Conservation (phyloP, 768 basidiomycete species). For the Tylopilus sp. region DNA sequence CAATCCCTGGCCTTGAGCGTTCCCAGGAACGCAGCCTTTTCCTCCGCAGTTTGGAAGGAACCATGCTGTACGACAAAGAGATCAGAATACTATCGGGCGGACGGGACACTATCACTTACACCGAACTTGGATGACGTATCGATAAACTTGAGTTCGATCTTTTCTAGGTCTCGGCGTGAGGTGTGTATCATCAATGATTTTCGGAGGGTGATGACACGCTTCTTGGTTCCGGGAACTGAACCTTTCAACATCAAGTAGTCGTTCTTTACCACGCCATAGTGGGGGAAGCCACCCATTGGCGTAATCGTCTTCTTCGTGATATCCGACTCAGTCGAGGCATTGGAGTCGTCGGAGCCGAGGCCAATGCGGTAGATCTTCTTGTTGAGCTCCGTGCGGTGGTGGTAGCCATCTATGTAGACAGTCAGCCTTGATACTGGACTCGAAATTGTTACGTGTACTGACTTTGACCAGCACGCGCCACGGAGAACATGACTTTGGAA, state of each 20-base stretch:
- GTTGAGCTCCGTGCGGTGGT: constrained; percentile 96
- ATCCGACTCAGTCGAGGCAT: constrained; percentile 93
- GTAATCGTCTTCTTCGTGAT: constrained; percentile 92
- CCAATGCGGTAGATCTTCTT: constrained; percentile 99
- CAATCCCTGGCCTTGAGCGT: constrained; percentile 82
- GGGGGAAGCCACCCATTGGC: constrained; percentile 98
- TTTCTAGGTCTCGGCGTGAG: constrained; percentile 93
- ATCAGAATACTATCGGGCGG: too few relatives aligned
- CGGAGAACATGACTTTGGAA: constrained; percentile 99
- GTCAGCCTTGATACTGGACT: background rate
- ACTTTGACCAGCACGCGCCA: constrained; percentile 99
- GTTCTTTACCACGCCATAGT: constrained; percentile 98
- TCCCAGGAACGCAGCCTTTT: constrained; percentile 94
- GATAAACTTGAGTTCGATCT: constrained; percentile 98
- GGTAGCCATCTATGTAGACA: constrained; percentile 73
- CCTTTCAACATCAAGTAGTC: constrained; percentile 98
- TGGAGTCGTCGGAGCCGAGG: constrained; percentile 67
- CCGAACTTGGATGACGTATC: constrained; percentile 98
- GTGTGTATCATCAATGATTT: constrained; percentile 98
- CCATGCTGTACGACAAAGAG: constrained; percentile 60
- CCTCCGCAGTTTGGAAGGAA: constrained; percentile 94
- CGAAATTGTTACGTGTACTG: constrained; percentile 34
- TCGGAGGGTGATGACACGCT: constrained; percentile 96
- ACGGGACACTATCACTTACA: constrained; percentile 48
- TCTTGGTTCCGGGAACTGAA: constrained; percentile 92